These are phyloP conservation scores for Lepidium aucheri DNA, from an alignment of 345 rosid species.

Conservation along the genomic window DNA sequence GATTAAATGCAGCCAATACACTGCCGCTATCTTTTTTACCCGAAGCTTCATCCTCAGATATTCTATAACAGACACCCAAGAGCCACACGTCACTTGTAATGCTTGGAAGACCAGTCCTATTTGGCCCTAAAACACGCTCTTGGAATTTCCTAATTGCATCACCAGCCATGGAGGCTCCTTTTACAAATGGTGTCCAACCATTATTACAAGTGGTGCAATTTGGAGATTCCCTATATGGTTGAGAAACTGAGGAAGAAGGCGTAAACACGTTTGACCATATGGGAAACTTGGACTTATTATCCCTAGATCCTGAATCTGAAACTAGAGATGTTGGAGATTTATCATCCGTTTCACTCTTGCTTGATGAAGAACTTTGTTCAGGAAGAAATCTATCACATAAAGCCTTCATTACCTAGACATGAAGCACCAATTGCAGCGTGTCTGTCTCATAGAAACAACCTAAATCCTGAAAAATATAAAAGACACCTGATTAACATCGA, in stretches of 20 bases:
- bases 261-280: slow-evolving; percentile 54
- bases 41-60: slow-evolving; percentile 41
- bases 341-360: slow-evolving; percentile 28
- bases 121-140: slow-evolving; percentile 68
- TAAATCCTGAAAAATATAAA: slow-evolving; percentile 6
- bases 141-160: slow-evolving; percentile 89
- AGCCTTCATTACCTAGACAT: slow-evolving; percentile 68
- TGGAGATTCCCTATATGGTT: slow-evolving; percentile 39
- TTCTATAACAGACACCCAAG: slow-evolving; percentile 62
- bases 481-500: neutral
- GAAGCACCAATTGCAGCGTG: slow-evolving; percentile 14
- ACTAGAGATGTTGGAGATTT: slow-evolving; percentile 37
- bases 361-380: slow-evolving; percentile 37
- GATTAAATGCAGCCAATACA: slow-evolving; percentile 50
- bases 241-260: slow-evolving; percentile 65
- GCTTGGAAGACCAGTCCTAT: slow-evolving; percentile 56
- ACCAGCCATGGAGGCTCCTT: slow-evolving; percentile 45
- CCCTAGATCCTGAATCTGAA: slow-evolving; percentile 41
- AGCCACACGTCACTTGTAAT: slow-evolving; percentile 76
- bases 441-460: slow-evolving; percentile 19
- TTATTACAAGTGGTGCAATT: slow-evolving; percentile 31
- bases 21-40: slow-evolving; percentile 30
- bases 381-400: slow-evolving; percentile 45
- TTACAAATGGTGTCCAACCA: slow-evolving; percentile 72
- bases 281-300: slow-evolving; percentile 38